Evolutionary conservation across 2,329 filamentous ascomycete genomes (phyloP).

Genomic region (Nemania diffusa): DNA sequence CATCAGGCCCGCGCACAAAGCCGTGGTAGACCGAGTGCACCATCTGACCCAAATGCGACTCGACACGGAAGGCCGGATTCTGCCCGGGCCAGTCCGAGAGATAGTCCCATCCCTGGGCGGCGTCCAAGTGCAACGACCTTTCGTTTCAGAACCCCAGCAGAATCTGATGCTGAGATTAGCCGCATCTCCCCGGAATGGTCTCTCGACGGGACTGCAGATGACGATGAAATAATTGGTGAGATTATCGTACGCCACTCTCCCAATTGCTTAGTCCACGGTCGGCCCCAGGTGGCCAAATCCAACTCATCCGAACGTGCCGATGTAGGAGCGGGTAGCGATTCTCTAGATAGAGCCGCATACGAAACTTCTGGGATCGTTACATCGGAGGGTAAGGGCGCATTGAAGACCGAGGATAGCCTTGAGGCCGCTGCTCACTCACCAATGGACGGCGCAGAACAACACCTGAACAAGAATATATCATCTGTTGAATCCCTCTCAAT

Average conservation of each 20-base stretch:
- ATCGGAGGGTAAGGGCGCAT: background rate
- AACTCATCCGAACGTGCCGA: background rate
- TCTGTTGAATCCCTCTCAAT: slow-evolving; percentile 7
- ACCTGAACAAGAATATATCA: background rate
- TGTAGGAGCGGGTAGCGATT: background rate
- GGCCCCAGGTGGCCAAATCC: background rate
- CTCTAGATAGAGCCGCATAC: background rate
- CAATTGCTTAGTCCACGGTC: slow-evolving; percentile 15
- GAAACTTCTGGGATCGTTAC: background rate
- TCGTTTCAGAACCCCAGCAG: slow-evolving; percentile 3
- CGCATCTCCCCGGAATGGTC: slow-evolving; percentile 1
- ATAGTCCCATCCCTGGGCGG: background rate
- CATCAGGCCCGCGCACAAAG: slow-evolving; percentile 2
- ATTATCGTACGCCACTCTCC: slow-evolving; percentile 18
- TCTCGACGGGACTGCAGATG: slow-evolving; percentile 4
- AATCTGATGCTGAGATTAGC: slow-evolving; percentile 9
- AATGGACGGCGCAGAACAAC: background rate
- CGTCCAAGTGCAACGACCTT: slow-evolving; percentile 12
- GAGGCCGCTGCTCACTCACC: background rate
- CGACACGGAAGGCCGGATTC: background rate
- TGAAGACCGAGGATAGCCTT: background rate
- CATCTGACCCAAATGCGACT: background rate
- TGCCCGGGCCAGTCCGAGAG: background rate
- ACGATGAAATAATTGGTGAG: slow-evolving; percentile 22
- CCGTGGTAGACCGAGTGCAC: background rate